phyloP scores from a whole-genome alignment of 139 green algal species.

The Tetratostichococcus sp. region DNA sequence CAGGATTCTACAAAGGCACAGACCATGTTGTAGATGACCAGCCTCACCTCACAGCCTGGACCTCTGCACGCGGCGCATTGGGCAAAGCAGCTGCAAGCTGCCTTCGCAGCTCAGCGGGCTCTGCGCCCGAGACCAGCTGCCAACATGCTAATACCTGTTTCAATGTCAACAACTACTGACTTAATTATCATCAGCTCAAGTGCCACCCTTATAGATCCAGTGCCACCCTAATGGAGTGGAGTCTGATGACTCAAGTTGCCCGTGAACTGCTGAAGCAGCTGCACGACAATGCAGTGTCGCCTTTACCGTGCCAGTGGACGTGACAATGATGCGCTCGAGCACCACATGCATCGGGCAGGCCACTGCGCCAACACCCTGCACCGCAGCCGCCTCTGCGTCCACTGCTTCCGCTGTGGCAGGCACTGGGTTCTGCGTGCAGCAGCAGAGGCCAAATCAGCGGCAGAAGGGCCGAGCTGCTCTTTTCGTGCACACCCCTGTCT shows the following conservation, averaged over 20 bases:
- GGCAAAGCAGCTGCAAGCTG: conserved; percentile 43
- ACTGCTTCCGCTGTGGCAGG: conserved; percentile 27
- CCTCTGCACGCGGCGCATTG: conserved; percentile 24
- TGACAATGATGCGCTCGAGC: conserved; percentile 59
- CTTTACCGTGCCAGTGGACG: conserved; percentile 30
- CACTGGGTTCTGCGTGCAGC: conserved; percentile 41
- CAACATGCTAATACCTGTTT: conserved; percentile 63
- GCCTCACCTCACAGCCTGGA: conserved; percentile 2
- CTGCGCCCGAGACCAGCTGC: conserved; percentile 33
- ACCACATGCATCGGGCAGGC: conserved; percentile 50
- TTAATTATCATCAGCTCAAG: neutral
- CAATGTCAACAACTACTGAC: no score
- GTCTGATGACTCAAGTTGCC: neutral
- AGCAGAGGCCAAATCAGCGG: neutral
- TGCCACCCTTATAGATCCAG: no score
- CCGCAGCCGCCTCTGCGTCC: conserved; percentile 31
- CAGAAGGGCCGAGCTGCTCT: neutral
- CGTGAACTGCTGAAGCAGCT: neutral
- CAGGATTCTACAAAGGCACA: no score
- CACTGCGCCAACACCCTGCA: conserved; percentile 9
- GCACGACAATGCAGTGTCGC: neutral
- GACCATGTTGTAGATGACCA: no score
- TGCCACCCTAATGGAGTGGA: no score
- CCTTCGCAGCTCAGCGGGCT: conserved; percentile 10
- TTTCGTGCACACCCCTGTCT: no score